Percentiles rank a stretch among this genome's conserved stretches.
phyloP scores from a whole-genome alignment of 306 rosid species.

The Sophora flavescens region DNA sequence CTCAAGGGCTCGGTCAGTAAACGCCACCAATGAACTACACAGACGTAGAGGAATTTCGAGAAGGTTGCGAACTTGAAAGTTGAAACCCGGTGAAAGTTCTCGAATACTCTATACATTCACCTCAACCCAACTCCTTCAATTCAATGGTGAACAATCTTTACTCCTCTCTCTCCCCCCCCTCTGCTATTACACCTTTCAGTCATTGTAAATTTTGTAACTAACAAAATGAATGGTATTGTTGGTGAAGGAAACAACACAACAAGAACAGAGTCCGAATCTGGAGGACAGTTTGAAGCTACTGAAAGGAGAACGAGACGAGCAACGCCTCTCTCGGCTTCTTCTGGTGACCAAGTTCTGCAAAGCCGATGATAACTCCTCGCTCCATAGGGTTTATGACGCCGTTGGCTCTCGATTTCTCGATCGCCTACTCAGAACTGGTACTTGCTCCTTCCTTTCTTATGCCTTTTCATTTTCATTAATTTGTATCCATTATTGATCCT shows the following conservation, averaged over 20 bases:
- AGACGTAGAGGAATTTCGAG: no score
- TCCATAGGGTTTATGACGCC: constrained; percentile 71
- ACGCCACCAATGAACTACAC: no score
- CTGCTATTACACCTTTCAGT: no score
- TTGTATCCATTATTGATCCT: constrained; percentile 2
- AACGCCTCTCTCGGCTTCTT: constrained; percentile 92
- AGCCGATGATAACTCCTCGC: constrained; percentile 71
- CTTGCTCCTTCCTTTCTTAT: constrained; percentile 5
- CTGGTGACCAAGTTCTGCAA: constrained; percentile 83
- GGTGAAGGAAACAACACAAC: constrained; percentile 56
- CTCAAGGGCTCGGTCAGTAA: no score
- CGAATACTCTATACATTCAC: no score
- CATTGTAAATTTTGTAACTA: no score
- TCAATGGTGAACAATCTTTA: no score
- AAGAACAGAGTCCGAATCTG: constrained; percentile 53
- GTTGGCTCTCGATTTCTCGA: constrained; percentile 80
- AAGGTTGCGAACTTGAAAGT: no score
- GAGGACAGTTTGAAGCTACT: no score
- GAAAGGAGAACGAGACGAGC: constrained; percentile 90
- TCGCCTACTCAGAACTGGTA: constrained; percentile 85
- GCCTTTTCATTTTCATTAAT: not conserved
- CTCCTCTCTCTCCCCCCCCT: no score
- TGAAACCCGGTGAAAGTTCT: no score
- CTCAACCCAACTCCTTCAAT: no score
- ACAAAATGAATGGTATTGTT: not conserved